phyloP scores from a whole-genome alignment of 2,329 filamentous ascomycete species.

The Alternaria postmessia region DNA sequence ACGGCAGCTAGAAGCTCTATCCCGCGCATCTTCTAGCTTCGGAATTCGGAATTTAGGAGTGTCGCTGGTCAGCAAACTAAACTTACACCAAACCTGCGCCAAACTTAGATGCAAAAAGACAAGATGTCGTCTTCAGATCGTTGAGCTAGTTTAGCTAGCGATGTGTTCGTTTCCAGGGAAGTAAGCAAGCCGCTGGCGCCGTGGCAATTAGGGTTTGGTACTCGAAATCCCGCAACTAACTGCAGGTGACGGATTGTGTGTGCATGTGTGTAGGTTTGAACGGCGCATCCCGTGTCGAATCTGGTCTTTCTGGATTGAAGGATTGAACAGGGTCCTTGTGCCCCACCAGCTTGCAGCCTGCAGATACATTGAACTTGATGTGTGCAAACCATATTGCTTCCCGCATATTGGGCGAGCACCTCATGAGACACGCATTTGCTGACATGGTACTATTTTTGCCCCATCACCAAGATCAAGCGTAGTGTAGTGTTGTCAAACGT shows the following conservation, averaged over 20 bases:
- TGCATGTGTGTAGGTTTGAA: neutral
- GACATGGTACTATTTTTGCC: constrained; percentile 1
- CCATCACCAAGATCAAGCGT: neutral
- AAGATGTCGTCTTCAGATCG: neutral
- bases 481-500: neutral
- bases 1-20: neutral
- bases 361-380: neutral
- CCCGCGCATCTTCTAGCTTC: neutral
- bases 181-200: neutral
- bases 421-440: constrained; percentile 2
- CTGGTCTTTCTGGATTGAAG: neutral
- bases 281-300: neutral
- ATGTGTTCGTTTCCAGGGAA: neutral
- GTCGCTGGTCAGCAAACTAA: neutral
- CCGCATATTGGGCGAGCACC: constrained; percentile 1
- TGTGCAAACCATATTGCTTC: constrained; percentile 1
- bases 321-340: neutral
- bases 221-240: neutral
- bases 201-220: neutral
- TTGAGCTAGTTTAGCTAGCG: neutral
- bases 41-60: neutral
- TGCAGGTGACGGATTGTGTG: neutral
- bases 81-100: constrained; percentile 3
- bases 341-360: constrained; percentile 1
- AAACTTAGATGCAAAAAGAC: constrained; percentile 4